Evolutionary conservation across 345 rosid genomes (phyloP).

Genomic region (Stellera chamaejasme): DNA sequence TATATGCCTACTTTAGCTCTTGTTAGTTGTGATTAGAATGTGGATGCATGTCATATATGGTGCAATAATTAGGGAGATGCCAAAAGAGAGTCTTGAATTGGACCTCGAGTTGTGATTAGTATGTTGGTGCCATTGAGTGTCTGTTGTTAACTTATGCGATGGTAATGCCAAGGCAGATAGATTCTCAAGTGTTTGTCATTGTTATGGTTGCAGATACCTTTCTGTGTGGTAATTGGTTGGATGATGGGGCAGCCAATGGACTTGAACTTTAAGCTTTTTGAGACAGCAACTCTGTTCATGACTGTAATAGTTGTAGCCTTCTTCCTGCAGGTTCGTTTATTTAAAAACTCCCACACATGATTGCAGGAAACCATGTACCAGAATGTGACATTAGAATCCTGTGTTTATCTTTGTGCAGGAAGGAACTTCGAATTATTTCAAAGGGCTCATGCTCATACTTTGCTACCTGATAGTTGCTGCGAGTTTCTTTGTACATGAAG

Average conservation of each 20-base stretch:
- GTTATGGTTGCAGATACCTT: slow-evolving; percentile 53
- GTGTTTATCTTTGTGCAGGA: slow-evolving; percentile 34
- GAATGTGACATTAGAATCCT: no score
- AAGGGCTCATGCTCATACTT: slow-evolving; percentile 73
- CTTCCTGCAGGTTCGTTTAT: slow-evolving; percentile 56
- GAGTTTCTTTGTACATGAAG: slow-evolving; percentile 69
- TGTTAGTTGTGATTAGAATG: no score
- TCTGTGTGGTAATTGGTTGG: slow-evolving; percentile 73
- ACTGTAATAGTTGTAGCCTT: slow-evolving; percentile 78
- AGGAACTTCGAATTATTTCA: slow-evolving; percentile 69
- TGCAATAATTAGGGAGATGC: no score
- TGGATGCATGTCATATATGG: no score
- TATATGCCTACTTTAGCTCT: no score
- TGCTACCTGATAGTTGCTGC: slow-evolving; percentile 67
- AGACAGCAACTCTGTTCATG: slow-evolving; percentile 72
- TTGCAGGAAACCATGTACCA: background rate
- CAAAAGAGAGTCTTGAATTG: no score
- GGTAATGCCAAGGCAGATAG: background rate
- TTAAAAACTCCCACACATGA: background rate
- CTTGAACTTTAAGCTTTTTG: slow-evolving; percentile 77
- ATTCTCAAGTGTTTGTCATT: slow-evolving; percentile 3
- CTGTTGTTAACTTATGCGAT: no score
- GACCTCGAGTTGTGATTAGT: no score
- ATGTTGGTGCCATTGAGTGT: no score
- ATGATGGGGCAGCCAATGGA: slow-evolving; percentile 76